These are phyloP conservation scores for Vaucheria bursata DNA, from an alignment of 352 stramenopile species.

Conservation along the genomic window DNA sequence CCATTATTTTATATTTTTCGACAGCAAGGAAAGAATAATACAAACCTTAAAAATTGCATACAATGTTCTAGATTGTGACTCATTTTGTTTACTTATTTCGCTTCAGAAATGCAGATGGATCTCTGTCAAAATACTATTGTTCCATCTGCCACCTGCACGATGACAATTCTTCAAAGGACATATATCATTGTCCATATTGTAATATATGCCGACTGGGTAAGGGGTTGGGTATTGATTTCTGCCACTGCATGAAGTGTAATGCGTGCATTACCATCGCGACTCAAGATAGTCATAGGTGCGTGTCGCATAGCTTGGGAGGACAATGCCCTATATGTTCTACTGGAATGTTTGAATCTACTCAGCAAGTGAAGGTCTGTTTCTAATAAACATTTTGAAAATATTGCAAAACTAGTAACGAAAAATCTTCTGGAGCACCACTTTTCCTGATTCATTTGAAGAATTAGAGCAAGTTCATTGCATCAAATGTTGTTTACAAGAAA, in stretches of 20 bases:
- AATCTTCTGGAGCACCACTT: no score
- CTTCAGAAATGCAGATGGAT: no score
- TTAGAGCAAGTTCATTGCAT: no score
- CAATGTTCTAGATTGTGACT: no score
- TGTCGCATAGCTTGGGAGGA: conserved; percentile 73
- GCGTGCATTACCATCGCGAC: conserved; percentile 81
- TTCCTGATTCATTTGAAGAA: no score
- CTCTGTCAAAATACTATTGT: conserved; percentile 71
- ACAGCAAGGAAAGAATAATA: background rate
- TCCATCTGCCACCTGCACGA: conserved; percentile 90
- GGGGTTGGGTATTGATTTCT: conserved; percentile 67
- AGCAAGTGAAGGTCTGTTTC: conserved; percentile 59
- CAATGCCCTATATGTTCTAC: conserved; percentile 77
- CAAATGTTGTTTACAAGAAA: no score
- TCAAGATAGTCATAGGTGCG: conserved; percentile 74
- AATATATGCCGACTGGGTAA: conserved; percentile 74
- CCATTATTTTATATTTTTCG: background rate
- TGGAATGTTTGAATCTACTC: conserved; percentile 79
- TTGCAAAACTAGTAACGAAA: no score
- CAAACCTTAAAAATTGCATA: background rate
- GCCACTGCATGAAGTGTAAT: conserved; percentile 96
- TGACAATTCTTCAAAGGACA: conserved; percentile 76
- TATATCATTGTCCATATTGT: conserved; percentile 96
- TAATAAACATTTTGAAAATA: no score
- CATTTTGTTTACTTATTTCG: no score